phyloP scores from a whole-genome alignment of 768 basidiomycete genomes.

The Cystobasidium ongulense region DNA sequence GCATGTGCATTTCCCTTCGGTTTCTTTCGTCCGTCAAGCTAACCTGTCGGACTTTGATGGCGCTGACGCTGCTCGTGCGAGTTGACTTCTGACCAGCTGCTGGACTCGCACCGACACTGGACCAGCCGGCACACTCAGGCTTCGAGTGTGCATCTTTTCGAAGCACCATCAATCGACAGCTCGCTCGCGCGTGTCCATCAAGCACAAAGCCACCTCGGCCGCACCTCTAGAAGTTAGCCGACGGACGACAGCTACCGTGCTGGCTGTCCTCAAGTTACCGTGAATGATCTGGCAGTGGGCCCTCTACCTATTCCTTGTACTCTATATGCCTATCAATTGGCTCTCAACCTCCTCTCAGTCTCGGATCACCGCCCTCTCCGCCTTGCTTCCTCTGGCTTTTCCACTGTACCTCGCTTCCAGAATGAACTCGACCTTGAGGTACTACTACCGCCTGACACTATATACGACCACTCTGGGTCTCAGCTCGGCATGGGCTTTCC shows the following conservation, averaged over 20 bases:
- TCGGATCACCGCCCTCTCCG: neutral
- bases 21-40: too few relatives aligned
- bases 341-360: neutral
- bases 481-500: constrained; percentile 49
- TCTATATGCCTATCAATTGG: constrained; percentile 27
- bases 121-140: too few relatives aligned
- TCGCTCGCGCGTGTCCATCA: too few relatives aligned
- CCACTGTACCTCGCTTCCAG: constrained; percentile 5
- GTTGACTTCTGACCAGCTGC: too few relatives aligned
- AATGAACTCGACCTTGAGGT: constrained; percentile 8
- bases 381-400: constrained; percentile 16
- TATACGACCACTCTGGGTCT: constrained; percentile 25
- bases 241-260: neutral
- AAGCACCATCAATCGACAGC: too few relatives aligned
- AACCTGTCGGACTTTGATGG: too few relatives aligned
- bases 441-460: constrained; percentile 14
- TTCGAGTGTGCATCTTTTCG: too few relatives aligned
- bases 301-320: constrained; percentile 6
- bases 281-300: constrained; percentile 30
- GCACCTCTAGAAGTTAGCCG: neutral
- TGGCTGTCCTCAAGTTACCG: neutral
- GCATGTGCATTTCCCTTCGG: too few relatives aligned
- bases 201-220: neutral
- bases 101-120: too few relatives aligned
- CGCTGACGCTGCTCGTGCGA: too few relatives aligned